Percentiles rank a stretch among this genome's conserved stretches.
These are phyloP conservation scores for Dipodascopsis tothii DNA, from an alignment of 805 yeast genomes.

Conservation along the genomic window DNA sequence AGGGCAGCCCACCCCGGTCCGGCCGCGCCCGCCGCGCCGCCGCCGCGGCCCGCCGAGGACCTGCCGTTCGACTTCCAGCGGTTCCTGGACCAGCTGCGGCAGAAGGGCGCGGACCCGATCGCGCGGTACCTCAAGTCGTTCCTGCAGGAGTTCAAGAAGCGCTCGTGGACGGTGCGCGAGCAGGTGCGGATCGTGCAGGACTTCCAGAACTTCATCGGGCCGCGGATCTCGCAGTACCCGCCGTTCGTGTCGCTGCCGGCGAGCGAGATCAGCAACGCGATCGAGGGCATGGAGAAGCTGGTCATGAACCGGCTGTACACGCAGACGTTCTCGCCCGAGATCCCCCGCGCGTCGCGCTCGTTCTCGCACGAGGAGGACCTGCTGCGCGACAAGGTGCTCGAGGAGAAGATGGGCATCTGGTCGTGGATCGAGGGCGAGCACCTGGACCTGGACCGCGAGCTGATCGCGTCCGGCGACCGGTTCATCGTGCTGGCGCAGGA, in stretches of 20 bases:
- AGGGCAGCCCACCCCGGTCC: too few relatives aligned
- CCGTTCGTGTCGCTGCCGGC: slow-evolving; percentile 68
- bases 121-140: slow-evolving; percentile 72
- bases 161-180: slow-evolving; percentile 65
- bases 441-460: slow-evolving; percentile 59
- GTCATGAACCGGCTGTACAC: slow-evolving; percentile 79
- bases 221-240: slow-evolving; percentile 51
- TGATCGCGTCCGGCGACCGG: slow-evolving; percentile 42
- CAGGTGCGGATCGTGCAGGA: slow-evolving; percentile 71
- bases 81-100: slow-evolving; percentile 63
- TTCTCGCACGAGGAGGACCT: slow-evolving; percentile 59
- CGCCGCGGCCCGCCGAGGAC: slow-evolving; percentile 27
- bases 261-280: slow-evolving; percentile 57
- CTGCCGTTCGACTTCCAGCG: slow-evolving; percentile 71
- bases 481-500: slow-evolving; percentile 60
- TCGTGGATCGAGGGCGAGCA: slow-evolving; percentile 68
- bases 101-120: slow-evolving; percentile 77
- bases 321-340: slow-evolving; percentile 71
- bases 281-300: slow-evolving; percentile 88
- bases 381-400: slow-evolving; percentile 47
- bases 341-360: slow-evolving; percentile 40
- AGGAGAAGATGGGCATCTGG: slow-evolving; percentile 50
- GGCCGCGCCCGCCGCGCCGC: too few relatives aligned
- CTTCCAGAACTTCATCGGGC: slow-evolving; percentile 47
- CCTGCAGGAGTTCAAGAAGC: slow-evolving; percentile 62